A percentile compares a stretch with the other conserved stretches of the same genome.
phyloP scores from a whole-genome alignment of 1,284 basidiomycete genomes.

The Heterobasidion annosum region DNA sequence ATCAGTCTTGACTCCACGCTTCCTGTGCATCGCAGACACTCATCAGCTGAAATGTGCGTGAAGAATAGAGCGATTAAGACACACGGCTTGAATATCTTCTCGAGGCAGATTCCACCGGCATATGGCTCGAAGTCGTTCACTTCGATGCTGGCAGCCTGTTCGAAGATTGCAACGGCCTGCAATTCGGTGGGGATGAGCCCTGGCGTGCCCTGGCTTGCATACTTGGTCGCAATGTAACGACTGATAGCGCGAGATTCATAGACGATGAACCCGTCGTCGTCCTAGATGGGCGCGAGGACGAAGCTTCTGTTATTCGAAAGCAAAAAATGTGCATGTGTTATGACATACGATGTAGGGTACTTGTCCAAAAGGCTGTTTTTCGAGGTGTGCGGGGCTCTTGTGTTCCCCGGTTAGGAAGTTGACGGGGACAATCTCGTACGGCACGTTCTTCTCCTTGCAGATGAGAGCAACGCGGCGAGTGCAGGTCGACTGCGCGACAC shows the following conservation, averaged over 20 bases:
- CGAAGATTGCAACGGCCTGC: conserved; percentile 35
- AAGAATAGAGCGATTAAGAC: background rate
- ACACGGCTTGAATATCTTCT: conserved; percentile 40
- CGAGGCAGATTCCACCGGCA: conserved; percentile 27
- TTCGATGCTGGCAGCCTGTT: conserved; percentile 50
- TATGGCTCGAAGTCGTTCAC: conserved; percentile 38
- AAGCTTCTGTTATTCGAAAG: background rate
- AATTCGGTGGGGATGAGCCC: conserved; percentile 21
- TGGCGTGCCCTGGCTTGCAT: conserved; percentile 24
- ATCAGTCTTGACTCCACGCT: conserved; percentile 14
- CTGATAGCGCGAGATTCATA: conserved; percentile 47
- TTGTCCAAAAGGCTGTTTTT: conserved; percentile 56
- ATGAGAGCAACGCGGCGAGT: conserved; percentile 35
- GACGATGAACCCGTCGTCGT: conserved; percentile 36
- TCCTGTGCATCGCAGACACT: conserved; percentile 9
- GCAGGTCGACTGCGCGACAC: conserved; percentile 31
- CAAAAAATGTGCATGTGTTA: background rate
- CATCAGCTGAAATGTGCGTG: background rate
- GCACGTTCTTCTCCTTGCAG: conserved; percentile 40
- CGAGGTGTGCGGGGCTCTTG: conserved; percentile 32
- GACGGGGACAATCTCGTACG: conserved; percentile 36
- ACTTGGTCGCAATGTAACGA: conserved; percentile 39
- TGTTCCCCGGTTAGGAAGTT: conserved; percentile 37
- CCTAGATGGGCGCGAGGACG: conserved; percentile 11
- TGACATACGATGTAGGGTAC: conserved; percentile 48